Evolutionary conservation across 2,329 filamentous ascomycete genomes (phyloP).

Genomic region (Trichoderma koningiopsis): DNA sequence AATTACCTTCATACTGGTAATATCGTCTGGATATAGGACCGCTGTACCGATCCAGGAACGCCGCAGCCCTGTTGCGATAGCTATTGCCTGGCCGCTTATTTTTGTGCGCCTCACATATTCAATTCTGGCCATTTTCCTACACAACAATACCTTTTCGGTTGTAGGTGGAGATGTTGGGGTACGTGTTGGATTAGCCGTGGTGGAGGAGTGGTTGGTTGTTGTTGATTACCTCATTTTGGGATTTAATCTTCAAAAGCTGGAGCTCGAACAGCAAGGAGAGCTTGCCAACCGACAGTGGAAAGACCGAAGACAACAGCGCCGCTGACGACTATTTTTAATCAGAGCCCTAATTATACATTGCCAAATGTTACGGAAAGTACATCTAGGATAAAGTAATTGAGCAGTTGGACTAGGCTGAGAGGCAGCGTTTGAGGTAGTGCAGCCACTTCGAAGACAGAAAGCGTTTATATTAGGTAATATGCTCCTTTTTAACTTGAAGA

Average conservation of each 20-base stretch:
- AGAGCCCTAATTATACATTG: too few species aligned
- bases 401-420: too few species aligned
- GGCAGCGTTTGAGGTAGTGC: too few species aligned
- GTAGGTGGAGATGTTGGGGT: constrained; percentile 44
- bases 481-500: too few species aligned
- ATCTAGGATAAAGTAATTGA: too few species aligned
- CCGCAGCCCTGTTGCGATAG: constrained; percentile 48
- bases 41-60: constrained; percentile 46
- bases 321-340: too few species aligned
- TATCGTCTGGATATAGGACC: constrained; percentile 38
- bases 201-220: constrained; percentile 54
- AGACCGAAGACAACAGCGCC: background rate
- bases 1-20: constrained; percentile 44
- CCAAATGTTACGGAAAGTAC: too few species aligned
- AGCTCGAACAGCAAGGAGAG: constrained; percentile 14
- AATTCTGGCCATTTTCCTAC: constrained; percentile 45
- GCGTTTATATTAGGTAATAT: too few species aligned
- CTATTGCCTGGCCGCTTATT: constrained; percentile 50
- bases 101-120: constrained; percentile 53
- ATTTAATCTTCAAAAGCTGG: constrained; percentile 40
- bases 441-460: too few species aligned
- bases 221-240: constrained; percentile 46
- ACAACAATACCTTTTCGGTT: constrained; percentile 46
- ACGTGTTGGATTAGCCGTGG: constrained; percentile 48
- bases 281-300: constrained; percentile 20